Conservation (phyloP, 306 rosid species). For the Oemleria cerasiformis region DNA sequence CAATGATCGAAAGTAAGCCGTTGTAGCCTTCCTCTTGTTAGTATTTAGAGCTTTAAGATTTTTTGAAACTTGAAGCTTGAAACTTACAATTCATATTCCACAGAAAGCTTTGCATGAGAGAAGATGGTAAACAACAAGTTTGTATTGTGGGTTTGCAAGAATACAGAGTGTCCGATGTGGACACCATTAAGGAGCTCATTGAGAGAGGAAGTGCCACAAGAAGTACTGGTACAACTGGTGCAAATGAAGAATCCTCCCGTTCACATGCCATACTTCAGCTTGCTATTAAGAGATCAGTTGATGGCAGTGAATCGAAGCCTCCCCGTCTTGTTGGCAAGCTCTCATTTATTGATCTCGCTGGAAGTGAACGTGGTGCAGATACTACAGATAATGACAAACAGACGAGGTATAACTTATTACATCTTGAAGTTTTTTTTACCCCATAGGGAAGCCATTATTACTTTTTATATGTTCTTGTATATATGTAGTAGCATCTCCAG, state of each 20-base stretch:
- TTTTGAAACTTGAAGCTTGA: conserved; percentile 21
- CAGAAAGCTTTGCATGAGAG: conserved; percentile 99
- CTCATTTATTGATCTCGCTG: conserved; percentile 98
- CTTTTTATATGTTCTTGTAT: neutral
- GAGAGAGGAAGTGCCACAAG: conserved; percentile 92
- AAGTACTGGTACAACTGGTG: conserved; percentile 98
- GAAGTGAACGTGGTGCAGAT: conserved; percentile 99
- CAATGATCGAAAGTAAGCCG: conserved; percentile 81
- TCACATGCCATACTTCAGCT: conserved; percentile 99
- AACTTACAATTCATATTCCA: conserved; percentile 26
- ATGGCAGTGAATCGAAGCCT: conserved; percentile 86
- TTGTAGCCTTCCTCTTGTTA: conserved; percentile 11
- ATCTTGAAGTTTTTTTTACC: neutral
- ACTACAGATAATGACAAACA: conserved; percentile 97
- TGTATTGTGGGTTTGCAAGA: conserved; percentile 99
- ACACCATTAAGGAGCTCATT: conserved; percentile 86
- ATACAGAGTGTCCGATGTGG: conserved; percentile 88
- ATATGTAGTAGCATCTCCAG: neutral
- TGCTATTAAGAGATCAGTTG: conserved; percentile 76
- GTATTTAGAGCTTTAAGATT: conserved; percentile 17
- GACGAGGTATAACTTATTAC: conserved; percentile 56
- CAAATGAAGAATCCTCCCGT: conserved; percentile 98
- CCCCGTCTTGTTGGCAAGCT: conserved; percentile 91
- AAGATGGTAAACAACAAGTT: conserved; percentile 97
- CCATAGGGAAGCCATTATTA: neutral